Conservation (phyloP, 345 rosid species). For the Brassica incana region DNA sequence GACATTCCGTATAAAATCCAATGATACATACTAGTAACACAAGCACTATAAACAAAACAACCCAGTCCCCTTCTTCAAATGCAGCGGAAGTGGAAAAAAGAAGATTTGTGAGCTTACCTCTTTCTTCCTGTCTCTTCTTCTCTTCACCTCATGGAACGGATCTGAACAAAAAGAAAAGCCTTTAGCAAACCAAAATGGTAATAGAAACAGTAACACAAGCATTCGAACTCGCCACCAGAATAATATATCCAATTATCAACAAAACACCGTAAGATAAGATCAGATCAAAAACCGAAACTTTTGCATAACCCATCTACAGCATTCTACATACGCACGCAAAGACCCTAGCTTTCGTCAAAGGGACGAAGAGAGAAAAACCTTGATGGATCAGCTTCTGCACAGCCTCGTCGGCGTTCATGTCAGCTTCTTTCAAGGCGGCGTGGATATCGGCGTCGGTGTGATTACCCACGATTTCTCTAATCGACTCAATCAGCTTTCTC, state of each 20-base stretch:
- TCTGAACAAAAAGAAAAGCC: background rate
- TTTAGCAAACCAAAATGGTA: background rate
- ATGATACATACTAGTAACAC: background rate
- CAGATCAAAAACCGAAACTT: background rate
- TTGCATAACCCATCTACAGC: background rate
- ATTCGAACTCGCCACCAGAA: background rate
- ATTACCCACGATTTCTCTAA: background rate
- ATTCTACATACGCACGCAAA: background rate
- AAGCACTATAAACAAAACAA: background rate
- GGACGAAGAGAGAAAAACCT: background rate
- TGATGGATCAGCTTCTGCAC: slow-evolving; percentile 11
- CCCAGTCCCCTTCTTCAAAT: background rate
- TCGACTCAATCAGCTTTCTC: background rate
- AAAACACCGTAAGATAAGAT: background rate
- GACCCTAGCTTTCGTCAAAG: background rate
- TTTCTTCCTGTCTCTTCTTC: slow-evolving; percentile 15
- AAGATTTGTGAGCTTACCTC: background rate
- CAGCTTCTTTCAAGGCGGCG: slow-evolving; percentile 2
- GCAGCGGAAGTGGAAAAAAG: background rate
- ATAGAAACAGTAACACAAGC: background rate
- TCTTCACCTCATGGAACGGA: slow-evolving; percentile 14
- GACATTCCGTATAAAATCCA: background rate
- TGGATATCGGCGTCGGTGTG: slow-evolving; percentile 1
- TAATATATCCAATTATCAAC: background rate
- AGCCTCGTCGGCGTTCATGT: slow-evolving; percentile 10